Percentiles rank a stretch among this genome's conserved stretches.
phyloP scores from a whole-genome alignment of 1,139 yeast genomes.

The Cylindricascospora bacillispora region DNA sequence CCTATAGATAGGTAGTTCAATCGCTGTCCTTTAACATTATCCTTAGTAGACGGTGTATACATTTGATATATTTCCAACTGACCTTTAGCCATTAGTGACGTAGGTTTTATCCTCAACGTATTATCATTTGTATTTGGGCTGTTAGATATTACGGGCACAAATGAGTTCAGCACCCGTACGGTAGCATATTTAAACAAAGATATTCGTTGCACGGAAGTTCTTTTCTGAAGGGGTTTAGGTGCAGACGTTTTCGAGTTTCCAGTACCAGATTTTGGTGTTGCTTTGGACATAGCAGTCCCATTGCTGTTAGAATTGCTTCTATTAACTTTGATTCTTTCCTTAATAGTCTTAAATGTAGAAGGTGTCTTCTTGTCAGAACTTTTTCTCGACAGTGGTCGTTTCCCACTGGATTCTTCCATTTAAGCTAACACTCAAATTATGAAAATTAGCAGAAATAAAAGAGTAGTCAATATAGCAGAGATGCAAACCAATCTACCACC shows the following conservation, averaged over 20 bases:
- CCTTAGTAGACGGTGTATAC: constrained; percentile 8
- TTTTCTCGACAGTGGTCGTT: constrained; percentile 1
- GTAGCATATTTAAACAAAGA: constrained; percentile 18
- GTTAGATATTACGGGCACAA: too few species aligned
- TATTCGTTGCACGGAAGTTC: constrained; percentile 22
- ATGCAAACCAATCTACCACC: too few species aligned
- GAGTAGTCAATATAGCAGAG: too few species aligned
- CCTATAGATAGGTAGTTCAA: constrained; percentile 24
- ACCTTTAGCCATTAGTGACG: constrained; percentile 17
- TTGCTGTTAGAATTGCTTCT: constrained; percentile 2
- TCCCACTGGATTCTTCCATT: constrained; percentile 1
- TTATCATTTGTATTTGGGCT: too few species aligned
- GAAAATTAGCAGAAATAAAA: too few species aligned
- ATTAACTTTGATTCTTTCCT: constrained; percentile 4
- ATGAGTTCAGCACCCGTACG: too few species aligned
- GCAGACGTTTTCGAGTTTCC: too few species aligned
- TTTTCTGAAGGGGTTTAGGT: too few species aligned
- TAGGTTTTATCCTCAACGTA: constrained; percentile 9
- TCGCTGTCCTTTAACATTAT: constrained; percentile 11
- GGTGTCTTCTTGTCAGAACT: constrained; percentile 3
- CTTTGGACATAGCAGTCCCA: too few species aligned
- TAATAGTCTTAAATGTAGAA: constrained; percentile 6
- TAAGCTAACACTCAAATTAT: too few species aligned
- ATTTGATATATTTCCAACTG: constrained; percentile 21
- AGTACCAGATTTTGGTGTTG: too few species aligned